Base-by-base conservation (phyloP, 129 eudicot genomes). In the Solidago caesia region DNA sequence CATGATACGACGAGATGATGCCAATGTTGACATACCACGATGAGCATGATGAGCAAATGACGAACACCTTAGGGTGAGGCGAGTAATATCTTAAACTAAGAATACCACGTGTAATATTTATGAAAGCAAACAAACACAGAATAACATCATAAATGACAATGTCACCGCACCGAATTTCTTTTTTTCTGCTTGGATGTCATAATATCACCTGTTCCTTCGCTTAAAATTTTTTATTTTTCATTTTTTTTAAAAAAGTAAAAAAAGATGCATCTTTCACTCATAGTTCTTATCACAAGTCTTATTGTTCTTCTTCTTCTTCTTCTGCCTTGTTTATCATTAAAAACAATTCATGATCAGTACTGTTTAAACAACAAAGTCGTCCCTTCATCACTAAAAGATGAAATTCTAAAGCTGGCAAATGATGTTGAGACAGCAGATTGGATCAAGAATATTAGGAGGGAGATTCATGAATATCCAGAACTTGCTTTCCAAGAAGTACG, bases 381-480 rank as follows among this genome's bases (percentile, higher is more conserved):
- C 21, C 21, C 21, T 21, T 21, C 21, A 21, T 21, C 21, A 21
- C 4, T 83, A 3, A 70, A 64, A 68, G 86, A 83, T 65, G 16
- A 71, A 12, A 74, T 85, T 15, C 59, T 81, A 5, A 45, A 47
- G 39, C 49, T 77, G 6, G 91, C 89, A 1, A 82, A 82, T 67
- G 64, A 79, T n/a, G 66, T 70, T 0, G 74, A 73, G 14, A 82
- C 82, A 2, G 60, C 70, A 21, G 16, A 78, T 0, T 91, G 95
- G 97, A 81, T 91, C 77, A 82, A 52, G 80, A 79, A 29, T 0
- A n/a, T 88, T 4, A 78, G 97, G 45, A 86, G 97, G 53, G 79
- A 79, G 42, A 86, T 91, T 47, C 97, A 91, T 75, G 79, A 59
- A 76, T 71, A 88, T 48, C 97, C 97, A 0, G 97, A 91, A 68